A percentile compares a stretch with the other conserved stretches of the same genome.
Conservation (phyloP, 306 rosid genomes). For the Medicago ruthenica region DNA sequence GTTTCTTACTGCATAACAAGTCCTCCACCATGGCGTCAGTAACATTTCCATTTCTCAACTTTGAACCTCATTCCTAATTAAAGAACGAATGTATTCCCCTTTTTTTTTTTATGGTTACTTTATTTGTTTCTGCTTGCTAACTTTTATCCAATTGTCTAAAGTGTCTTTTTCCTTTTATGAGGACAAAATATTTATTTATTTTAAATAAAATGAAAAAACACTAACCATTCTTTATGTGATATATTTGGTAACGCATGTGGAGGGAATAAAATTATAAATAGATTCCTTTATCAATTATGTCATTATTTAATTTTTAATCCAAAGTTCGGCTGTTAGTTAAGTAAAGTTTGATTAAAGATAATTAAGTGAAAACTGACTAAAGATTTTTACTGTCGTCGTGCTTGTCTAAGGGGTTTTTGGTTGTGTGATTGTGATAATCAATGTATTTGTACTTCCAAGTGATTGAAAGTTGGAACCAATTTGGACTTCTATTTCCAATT, state of each 20-base stretch:
- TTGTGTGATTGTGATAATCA: slow-evolving; percentile 17
- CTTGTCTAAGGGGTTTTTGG: slow-evolving; percentile 32
- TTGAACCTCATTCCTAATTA: slow-evolving; percentile 57
- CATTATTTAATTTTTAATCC: too few species aligned
- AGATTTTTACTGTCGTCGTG: too few species aligned
- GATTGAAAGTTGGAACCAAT: slow-evolving; percentile 18
- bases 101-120: slow-evolving; percentile 16
- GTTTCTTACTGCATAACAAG: slow-evolving; percentile 91
- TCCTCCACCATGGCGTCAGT: slow-evolving; percentile 99
- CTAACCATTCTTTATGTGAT: background rate
- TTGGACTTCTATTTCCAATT: slow-evolving; percentile 27
- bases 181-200: background rate
- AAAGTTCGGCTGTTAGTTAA: too few species aligned
- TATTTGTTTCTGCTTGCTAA: too few species aligned
- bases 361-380: too few species aligned
- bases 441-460: too few species aligned
- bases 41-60: too few species aligned
- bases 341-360: too few species aligned
- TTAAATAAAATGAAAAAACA: background rate
- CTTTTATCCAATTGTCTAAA: slow-evolving; percentile 45
- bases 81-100: too few species aligned
- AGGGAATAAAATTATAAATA: too few species aligned
- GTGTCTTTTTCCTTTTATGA: slow-evolving; percentile 50
- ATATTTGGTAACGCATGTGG: slow-evolving; percentile 16
- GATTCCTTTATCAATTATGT: slow-evolving; percentile 21